These are phyloP conservation scores for Phytopythium montanum DNA, from an alignment of 352 stramenopile genomes.

Conservation along the genomic window DNA sequence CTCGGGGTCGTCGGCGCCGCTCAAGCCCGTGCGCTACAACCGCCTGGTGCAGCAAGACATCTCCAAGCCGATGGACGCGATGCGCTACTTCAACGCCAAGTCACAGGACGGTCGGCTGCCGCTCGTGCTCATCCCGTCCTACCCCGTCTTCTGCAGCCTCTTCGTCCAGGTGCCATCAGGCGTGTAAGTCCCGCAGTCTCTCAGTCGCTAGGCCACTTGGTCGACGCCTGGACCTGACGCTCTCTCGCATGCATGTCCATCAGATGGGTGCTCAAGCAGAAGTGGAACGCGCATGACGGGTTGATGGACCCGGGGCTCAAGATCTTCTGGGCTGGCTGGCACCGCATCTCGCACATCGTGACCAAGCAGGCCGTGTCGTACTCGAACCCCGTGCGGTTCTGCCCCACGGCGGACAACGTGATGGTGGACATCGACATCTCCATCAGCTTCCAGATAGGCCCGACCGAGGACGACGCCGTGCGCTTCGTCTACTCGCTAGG, in stretches of 20 bases:
- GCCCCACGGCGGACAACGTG: conserved; percentile 81
- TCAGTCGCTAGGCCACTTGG: not conserved
- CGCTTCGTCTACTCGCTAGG: conserved; percentile 86
- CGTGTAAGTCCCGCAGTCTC: conserved; percentile 22
- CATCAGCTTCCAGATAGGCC: conserved; percentile 85
- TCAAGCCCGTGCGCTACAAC: conserved; percentile 15
- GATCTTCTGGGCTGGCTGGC: conserved; percentile 72
- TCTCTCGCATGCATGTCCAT: not conserved
- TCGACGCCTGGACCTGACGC: not conserved
- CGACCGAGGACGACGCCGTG: conserved; percentile 66
- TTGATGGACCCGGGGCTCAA: conserved; percentile 81
- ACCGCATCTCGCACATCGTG: conserved; percentile 84
- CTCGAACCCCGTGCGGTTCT: conserved; percentile 64
- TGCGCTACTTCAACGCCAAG: conserved; percentile 57
- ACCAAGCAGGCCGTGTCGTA: conserved; percentile 86
- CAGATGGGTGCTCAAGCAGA: conserved; percentile 80
- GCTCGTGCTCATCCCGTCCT: conserved; percentile 56
- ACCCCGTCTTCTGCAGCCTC: conserved; percentile 46
- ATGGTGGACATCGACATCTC: conserved; percentile 90
- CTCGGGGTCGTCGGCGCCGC: not conserved
- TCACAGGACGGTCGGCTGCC: conserved; percentile 51
- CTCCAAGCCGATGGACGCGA: conserved; percentile 42
- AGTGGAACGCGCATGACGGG: conserved; percentile 76
- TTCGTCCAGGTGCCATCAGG: conserved; percentile 65
- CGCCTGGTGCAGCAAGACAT: conserved; percentile 56